Base-by-base conservation (phyloP, 805 yeast genomes). In the Yamadazyma laniorum region DNA sequence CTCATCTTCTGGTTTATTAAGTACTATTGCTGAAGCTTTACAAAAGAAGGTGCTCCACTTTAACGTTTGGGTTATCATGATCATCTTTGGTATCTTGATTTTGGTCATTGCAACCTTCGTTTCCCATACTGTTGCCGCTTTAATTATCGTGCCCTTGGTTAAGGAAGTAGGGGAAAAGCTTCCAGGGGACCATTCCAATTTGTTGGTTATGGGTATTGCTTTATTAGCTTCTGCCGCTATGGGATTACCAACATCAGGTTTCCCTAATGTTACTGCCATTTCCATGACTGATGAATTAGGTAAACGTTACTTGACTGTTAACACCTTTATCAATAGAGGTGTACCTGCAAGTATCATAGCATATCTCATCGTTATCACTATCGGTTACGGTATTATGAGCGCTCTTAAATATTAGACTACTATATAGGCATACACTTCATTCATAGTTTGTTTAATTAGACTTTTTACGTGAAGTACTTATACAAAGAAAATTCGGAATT, bases 1-100 rank as follows among this genome's bases (percentile, higher is more conserved):
- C 12, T 58, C 71, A 0, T 70, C 76, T 0, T 71, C 77, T 3
- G 78, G 79, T 4, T 59, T 74, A 38, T 58, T 74, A 37, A 55
- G 56, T 21, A 70, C 76, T 8, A 68, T 73, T 42, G 78, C 78
- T 11, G 53, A 50, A 8, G 63, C 76, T 2, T 61, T 74, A 34
- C 72, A 72, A 35, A 54, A 49, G 29, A 65, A 58, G 48, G 70
- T 74, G 26, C 58, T 58, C 47, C 54, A 65, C 25, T 72, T 60
- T 43, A 60, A 72, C 25, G 61, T 72, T n/a, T 70, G 70, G 47
- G 70, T 63, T 4, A 59, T 74, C 19, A 49, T 73, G 40, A 58
- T 74, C 36, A 72, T 74, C 14, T 74, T 74, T 44, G 72, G 72
- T 15, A 49, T 63, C 25, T 57, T 67, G 42, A 56, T 65, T 21